phyloP scores from a whole-genome alignment of 495 filamentous ascomycete genomes.

The Aspergillus funiculosus region DNA sequence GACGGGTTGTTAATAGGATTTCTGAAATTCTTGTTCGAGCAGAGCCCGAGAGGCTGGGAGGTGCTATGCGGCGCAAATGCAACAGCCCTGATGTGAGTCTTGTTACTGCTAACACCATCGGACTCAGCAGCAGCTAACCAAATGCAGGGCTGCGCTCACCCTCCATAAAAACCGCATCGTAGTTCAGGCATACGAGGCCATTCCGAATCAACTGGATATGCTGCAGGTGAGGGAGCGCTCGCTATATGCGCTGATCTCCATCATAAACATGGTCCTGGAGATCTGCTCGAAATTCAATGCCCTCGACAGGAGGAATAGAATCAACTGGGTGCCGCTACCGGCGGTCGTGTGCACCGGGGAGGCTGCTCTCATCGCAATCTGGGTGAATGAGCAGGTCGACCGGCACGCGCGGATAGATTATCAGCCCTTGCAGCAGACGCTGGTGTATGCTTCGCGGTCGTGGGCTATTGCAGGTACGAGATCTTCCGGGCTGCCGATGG shows the following conservation, averaged over 20 bases:
- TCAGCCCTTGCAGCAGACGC: no score
- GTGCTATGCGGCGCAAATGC: slow-evolving; percentile 8
- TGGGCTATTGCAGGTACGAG: no score
- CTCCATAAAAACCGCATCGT: background rate
- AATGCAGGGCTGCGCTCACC: background rate
- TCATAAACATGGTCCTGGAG: slow-evolving; percentile 7
- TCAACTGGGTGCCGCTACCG: slow-evolving; percentile 5
- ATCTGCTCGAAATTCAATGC: slow-evolving; percentile 5
- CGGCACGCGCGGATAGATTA: no score
- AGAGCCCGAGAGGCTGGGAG: slow-evolving; percentile 5
- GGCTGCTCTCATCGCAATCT: no score
- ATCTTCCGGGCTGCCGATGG: no score
- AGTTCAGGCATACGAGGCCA: background rate
- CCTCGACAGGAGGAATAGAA: background rate
- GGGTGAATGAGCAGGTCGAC: no score
- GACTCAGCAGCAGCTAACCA: background rate
- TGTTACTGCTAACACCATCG: no score
- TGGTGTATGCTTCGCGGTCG: no score
- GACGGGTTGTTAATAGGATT: background rate
- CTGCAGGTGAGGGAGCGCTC: no score
- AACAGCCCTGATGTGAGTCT: background rate
- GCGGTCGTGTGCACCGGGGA: slow-evolving; percentile 4
- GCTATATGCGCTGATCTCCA: background rate
- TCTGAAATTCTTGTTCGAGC: background rate
- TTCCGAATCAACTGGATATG: no score